These are phyloP conservation scores for Mycena pura DNA, from an alignment of 768 basidiomycete species.

Conservation along the genomic window DNA sequence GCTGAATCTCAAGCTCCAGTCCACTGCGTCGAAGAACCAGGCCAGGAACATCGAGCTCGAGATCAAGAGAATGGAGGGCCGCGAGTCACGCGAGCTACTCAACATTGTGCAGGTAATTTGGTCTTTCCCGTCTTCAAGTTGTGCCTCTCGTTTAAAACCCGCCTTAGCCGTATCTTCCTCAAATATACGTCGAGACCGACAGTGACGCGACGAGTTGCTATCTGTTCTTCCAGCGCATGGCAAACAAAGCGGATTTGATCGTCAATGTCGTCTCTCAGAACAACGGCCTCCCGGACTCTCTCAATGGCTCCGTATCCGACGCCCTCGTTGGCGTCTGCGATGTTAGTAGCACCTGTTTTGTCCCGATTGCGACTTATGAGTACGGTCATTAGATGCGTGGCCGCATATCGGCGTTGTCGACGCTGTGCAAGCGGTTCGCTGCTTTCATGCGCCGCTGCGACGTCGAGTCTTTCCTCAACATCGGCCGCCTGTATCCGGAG, in stretches of 20 bases:
- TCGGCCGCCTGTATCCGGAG: conserved; percentile 85
- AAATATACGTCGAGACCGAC: conserved; percentile 89
- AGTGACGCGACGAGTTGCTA: conserved; percentile 88
- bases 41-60: conserved; percentile 90
- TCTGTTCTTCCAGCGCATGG: conserved; percentile 91
- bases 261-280: conserved; percentile 81
- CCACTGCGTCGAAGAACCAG: conserved; percentile 89
- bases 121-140: not conserved
- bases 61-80: conserved; percentile 82
- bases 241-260: conserved; percentile 86
- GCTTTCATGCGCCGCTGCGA: conserved; percentile 82
- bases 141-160: conserved; percentile 1
- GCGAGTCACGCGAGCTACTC: conserved; percentile 81
- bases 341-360: conserved; percentile 48
- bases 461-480: conserved; percentile 83
- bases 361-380: not conserved
- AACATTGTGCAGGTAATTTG: conserved; percentile 76
- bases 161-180: conserved; percentile 85
- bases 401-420: conserved; percentile 79
- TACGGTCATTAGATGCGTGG: conserved; percentile 72
- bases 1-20: conserved; percentile 93
- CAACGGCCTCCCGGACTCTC: conserved; percentile 84
- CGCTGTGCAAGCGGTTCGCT: conserved; percentile 89
- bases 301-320: conserved; percentile 84
- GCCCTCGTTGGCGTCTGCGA: conserved; percentile 94